Evolutionary conservation across 805 yeast genomes (phyloP), one percentile per base, ranked within the genome.

Genomic region (Candida lessepsii): DNA sequence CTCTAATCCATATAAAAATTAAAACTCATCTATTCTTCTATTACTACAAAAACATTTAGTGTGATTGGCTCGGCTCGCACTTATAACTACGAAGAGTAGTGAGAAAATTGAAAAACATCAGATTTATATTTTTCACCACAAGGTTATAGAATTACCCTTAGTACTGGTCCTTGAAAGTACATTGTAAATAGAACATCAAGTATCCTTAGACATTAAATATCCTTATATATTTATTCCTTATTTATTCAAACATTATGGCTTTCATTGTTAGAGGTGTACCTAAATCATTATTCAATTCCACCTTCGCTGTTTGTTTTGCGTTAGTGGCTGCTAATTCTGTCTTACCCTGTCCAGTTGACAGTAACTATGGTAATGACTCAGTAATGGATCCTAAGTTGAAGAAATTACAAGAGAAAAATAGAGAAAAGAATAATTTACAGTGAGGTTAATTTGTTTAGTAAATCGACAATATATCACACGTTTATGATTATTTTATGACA

Each of bases 221-320:
- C 23, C 6, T n/a, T n/a, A n/a, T n/a, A n/a, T n/a, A n/a, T n/a
- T n/a, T n/a, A n/a, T n/a, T n/a, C n/a, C n/a, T n/a, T 15, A 15
- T 9, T 15, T 33, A 33, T 34, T 34, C 16, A 34, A 11, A 16
- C 11, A 23, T 13, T 13, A 46, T 46, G 50, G 16, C 38, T 10
- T 47, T 44, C 19, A 42, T 32, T 17, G 41, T 44, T 9, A 44
- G 44, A 41, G 50, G 51, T 23, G 48, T 47, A 18, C 48, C 51
- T 9, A 47, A 44, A 28, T 44, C 47, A 18, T 40, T 84, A 44
- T 84, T 84, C 60, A 76, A 83, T 17, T 78, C 88, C 14, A 83
- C 93, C 0, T 83, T 83, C 47, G 71, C 83, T n/a, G 78, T 85
- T 20, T 83, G 90, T 26, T 75, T 84, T 42, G 54, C 61, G 38